These are phyloP conservation scores for Fraxinus sp. DNA, from an alignment of 305 asterid genomes.

Conservation along the genomic window DNA sequence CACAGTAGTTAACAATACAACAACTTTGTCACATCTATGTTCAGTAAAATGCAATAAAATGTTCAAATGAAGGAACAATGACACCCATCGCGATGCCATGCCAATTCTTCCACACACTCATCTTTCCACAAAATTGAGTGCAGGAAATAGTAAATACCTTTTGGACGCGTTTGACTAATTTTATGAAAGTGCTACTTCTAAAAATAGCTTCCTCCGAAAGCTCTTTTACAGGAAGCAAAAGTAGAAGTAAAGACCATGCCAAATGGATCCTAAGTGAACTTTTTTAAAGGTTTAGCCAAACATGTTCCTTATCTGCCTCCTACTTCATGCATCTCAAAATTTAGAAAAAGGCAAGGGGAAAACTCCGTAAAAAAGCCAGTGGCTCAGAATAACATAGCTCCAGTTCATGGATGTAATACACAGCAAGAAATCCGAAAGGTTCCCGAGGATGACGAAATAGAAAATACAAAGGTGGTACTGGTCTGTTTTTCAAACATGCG, in stretches of 20 bases:
- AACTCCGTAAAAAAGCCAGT: background rate
- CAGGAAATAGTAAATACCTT: background rate
- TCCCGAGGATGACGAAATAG: background rate
- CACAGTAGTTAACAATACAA: background rate
- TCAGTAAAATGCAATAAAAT: background rate
- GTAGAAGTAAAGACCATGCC: too few relatives aligned
- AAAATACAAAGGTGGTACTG: background rate
- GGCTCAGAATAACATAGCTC: background rate
- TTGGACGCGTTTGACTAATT: too few relatives aligned
- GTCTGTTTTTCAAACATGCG: background rate
- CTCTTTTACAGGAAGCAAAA: too few relatives aligned
- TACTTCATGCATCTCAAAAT: background rate
- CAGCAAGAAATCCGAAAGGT: background rate
- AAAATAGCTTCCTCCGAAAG: too few relatives aligned
- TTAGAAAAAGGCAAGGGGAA: background rate
- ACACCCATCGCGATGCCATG: background rate
- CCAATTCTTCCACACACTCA: background rate
- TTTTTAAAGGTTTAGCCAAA: background rate
- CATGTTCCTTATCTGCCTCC: background rate
- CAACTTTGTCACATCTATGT: background rate
- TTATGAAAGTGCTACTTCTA: too few relatives aligned
- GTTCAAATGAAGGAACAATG: background rate
- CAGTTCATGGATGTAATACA: background rate
- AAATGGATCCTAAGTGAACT: background rate
- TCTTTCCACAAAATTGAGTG: background rate